Conservation (phyloP, 2,329 filamentous ascomycete genomes). For the Arthroderma sp. region DNA sequence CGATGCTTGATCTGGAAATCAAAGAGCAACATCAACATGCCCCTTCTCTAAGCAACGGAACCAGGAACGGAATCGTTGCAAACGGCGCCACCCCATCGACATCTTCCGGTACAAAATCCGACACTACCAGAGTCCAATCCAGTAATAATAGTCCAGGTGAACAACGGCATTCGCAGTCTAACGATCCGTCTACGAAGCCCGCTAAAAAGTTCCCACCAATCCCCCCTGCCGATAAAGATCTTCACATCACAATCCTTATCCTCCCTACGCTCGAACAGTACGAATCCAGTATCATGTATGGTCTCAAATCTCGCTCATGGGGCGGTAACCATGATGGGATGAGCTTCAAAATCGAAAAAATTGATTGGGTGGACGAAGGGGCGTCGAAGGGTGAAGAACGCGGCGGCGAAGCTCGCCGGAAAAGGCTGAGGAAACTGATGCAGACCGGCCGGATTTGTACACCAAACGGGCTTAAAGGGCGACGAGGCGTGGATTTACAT, state of each 20-base stretch:
- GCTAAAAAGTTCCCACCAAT: conserved; percentile 22
- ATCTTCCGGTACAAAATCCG: conserved; percentile 3
- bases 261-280: conserved; percentile 70
- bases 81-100: neutral
- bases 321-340: conserved; percentile 68
- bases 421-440: conserved; percentile 35
- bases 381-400: conserved; percentile 33
- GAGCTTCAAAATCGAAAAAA: conserved; percentile 70
- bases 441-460: conserved; percentile 31
- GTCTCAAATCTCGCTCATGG: conserved; percentile 71
- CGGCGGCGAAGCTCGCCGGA: conserved; percentile 34
- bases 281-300: conserved; percentile 59
- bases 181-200: conserved; percentile 12
- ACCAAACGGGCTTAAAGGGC: conserved; percentile 15
- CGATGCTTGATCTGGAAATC: conserved; percentile 47
- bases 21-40: conserved; percentile 34
- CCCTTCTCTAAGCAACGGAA: conserved; percentile 28
- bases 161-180: no score
- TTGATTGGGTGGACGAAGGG: conserved; percentile 75
- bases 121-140: no score
- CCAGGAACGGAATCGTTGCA: conserved; percentile 4
- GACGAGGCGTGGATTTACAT: conserved; percentile 6
- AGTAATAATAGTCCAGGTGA: no score
- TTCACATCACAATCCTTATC: conserved; percentile 77
- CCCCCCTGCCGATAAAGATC: conserved; percentile 55